Evolutionary conservation across 1,284 basidiomycete genomes (phyloP).

Genomic region (Apiotrichum sp.): DNA sequence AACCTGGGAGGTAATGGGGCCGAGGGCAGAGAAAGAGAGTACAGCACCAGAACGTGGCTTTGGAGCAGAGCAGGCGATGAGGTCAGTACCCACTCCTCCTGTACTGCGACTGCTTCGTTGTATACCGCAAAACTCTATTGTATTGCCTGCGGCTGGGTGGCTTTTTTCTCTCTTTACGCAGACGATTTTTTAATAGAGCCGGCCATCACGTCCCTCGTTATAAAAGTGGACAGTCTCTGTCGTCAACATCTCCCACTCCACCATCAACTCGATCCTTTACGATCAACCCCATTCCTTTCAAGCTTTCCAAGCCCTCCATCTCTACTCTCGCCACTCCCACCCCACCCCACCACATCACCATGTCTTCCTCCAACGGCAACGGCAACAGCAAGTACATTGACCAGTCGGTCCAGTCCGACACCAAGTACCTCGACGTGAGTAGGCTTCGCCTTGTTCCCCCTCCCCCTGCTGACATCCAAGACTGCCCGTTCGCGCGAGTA

Average conservation of each 20-base stretch:
- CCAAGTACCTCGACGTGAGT: constrained; percentile 16
- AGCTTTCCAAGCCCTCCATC: neutral
- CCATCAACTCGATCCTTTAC: neutral
- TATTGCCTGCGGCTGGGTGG: too few relatives aligned
- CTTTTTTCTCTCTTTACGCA: too few relatives aligned
- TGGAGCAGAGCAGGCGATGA: too few relatives aligned
- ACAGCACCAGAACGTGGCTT: too few relatives aligned
- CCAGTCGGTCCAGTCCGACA: constrained; percentile 3
- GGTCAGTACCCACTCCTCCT: too few relatives aligned
- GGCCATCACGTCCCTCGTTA: too few relatives aligned
- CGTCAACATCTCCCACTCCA: neutral
- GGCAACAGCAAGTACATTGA: constrained; percentile 1
- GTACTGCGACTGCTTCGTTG: too few relatives aligned
- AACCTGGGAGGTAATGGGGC: too few relatives aligned
- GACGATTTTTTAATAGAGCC: too few relatives aligned
- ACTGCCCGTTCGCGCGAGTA: constrained; percentile 17
- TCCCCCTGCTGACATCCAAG: constrained; percentile 6
- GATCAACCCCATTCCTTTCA: neutral
- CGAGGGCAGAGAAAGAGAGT: too few relatives aligned
- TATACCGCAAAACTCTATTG: too few relatives aligned
- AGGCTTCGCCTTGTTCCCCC: neutral
- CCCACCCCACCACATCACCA: neutral
- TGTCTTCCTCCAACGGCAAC: neutral
- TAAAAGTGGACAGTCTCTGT: neutral
- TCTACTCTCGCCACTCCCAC: neutral